Conservation (phyloP, 2,329 filamentous ascomycete species). For the Talaromyces albobiverticillius region DNA sequence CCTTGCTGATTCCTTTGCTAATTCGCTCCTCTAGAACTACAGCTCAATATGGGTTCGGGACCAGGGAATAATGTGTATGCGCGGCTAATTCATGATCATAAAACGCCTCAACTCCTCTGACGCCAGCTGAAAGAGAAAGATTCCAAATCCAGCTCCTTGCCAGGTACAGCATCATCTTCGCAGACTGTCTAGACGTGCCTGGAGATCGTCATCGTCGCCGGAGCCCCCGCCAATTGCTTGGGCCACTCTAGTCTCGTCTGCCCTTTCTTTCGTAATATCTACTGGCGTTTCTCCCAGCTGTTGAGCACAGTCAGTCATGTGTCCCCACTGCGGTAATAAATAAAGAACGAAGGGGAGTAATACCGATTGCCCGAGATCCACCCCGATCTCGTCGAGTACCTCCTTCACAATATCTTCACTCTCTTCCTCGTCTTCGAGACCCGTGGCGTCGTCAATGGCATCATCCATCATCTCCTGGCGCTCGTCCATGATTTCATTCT, state of each 20-base stretch:
- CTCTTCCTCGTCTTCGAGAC: conserved; percentile 86
- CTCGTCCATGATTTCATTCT: conserved; percentile 99
- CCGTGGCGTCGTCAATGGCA: conserved; percentile 94
- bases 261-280: conserved; percentile 70
- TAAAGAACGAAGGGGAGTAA: conserved; percentile 36
- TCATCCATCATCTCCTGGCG: conserved; percentile 99
- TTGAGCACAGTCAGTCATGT: conserved; percentile 10
- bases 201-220: conserved; percentile 79
- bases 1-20: too few relatives aligned
- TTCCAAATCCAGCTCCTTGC: not conserved
- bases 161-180: conserved; percentile 45
- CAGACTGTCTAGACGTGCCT: conserved; percentile 87
- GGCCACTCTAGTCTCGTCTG: conserved; percentile 74
- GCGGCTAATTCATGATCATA: not conserved
- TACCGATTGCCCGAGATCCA: conserved; percentile 87
- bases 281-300: conserved; percentile 90
- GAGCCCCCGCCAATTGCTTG: conserved; percentile 68
- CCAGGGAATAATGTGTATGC: not conserved
- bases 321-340: not conserved
- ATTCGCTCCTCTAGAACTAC: too few relatives aligned
- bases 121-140: not conserved
- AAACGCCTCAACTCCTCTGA: conserved; percentile 6
- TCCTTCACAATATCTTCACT: conserved; percentile 96
- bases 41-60: too few relatives aligned
- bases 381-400: conserved; percentile 92